Evolutionary conservation across 2,329 filamentous ascomycete genomes (phyloP), one percentile per base, ranked within the genome.

Genomic region (Fusarium denticulatum): DNA sequence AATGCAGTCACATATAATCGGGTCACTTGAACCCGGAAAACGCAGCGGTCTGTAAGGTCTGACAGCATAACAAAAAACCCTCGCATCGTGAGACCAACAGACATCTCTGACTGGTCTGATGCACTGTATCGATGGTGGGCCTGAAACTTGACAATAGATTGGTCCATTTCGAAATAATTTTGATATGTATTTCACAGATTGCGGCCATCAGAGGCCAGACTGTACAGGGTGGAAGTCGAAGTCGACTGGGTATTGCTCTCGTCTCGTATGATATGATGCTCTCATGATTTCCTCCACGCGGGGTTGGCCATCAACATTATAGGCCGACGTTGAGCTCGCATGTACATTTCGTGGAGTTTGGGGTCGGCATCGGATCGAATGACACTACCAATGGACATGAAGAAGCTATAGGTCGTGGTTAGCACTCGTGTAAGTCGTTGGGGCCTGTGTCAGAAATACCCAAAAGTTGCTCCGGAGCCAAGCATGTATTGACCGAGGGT

Each of bases 331-430:
- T 92, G 91, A 57, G 93, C 91, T 81, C 90, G 90, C 76, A 90
- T 89, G 85, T 96, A 97, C 65, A 93, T 90, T 81, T 95, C 90
- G 76, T 91, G 88, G 67, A 92, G 87, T 78, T 93, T 91, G 42
- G 93, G 91, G 47, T 94, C 94, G 74, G 94, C 91, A 78, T 99
- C 96, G 68, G 94, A 95, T 80, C 96, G 93, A 79, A 99, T 98
- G 49, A 97, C 95, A 78, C 94, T 97, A 77, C 96, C 96, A 77
- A 99, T 97, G 65, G 94, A 96, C 96, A 99, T 99, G 88, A 99
- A 99, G 86, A 98, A 98, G 30, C 90, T 92, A 73, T 26, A 61
- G 5, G 34, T 43, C 26, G 18, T 40, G 42, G 65, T 82, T 47
- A 81, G 73, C 64, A 39, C 52, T 18, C 14, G 32, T 61, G 26